Evolutionary conservation across 2,329 filamentous ascomycete species (phyloP), one percentile per base, ranked within the genome.

Genomic region (Colletotrichum godetiae): DNA sequence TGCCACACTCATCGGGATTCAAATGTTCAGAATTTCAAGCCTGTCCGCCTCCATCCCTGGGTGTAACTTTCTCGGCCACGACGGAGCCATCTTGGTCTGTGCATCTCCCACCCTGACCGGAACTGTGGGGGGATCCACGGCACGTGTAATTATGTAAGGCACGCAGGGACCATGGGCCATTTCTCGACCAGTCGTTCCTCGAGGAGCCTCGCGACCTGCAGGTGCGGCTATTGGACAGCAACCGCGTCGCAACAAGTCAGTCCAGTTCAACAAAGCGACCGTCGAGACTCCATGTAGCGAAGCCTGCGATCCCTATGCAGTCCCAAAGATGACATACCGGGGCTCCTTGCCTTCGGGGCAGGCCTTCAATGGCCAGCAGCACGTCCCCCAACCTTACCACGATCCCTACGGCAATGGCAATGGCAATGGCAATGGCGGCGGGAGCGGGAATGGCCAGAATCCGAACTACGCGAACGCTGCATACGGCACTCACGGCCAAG

Each of bases 311-410:
- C 68, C 72, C 29, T 75, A 77, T 78, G 76, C 62, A 68, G 64
- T 71, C 67, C 72, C 78, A 79, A 78, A 78, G 73, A 80, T 83
- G 79, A 80, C 78, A 75, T 82, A 79, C 78, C 80, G 80, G 76
- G 81, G 80, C 78, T 80, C 79, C 75, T 79, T 84, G 80, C 83
- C 83, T 78, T 79, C 82, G 75, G 82, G 82, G 77, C 82, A 82
- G 79, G 79, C 79, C 75, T 85, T 79, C 77, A 78, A 80, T 74
- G 82, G 79, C 78, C 83, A 85, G 76, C 80, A 78, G 75, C 78
- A 79, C 35, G 67, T 55, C 58, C 68, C 72, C 57, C 68, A 74
- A 64, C 29, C 68, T 5, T 71, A 67, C 37, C 49, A 68, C 42
- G 57, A 74, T 49, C 61, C 72, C 7, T 72, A 72, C 57, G 58